A percentile compares a stretch with the other conserved stretches of the same genome.
Conservation (phyloP, 371 early-diverging fungal genomes). For the Saksenaea oblongispora region DNA sequence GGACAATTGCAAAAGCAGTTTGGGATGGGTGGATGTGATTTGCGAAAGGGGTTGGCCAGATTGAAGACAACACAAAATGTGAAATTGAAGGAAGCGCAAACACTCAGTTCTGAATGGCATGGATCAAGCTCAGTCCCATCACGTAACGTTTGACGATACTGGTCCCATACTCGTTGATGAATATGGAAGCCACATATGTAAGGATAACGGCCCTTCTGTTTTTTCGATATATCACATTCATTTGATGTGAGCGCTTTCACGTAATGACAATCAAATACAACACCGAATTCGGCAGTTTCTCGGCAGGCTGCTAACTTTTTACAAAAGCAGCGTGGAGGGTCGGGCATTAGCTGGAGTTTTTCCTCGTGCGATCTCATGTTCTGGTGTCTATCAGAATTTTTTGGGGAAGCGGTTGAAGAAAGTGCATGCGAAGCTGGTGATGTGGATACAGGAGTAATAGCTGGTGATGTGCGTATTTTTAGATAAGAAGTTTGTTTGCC, state of each 20-base stretch:
- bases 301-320: constrained; percentile 21
- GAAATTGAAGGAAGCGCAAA: constrained; percentile 46
- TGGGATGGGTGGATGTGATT: constrained; percentile 3
- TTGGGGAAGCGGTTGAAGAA: neutral
- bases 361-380: neutral
- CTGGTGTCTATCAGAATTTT: neutral
- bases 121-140: constrained; percentile 11
- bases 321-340: constrained; percentile 40
- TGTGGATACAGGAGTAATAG: neutral
- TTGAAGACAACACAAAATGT: constrained; percentile 45
- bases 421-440: neutral
- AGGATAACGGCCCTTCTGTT: neutral
- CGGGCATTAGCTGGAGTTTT: constrained; percentile 14
- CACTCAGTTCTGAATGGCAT: constrained; percentile 31
- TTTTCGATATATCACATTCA: neutral
- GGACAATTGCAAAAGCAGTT: constrained; percentile 19
- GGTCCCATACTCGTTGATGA: constrained; percentile 38
- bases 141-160: constrained; percentile 15
- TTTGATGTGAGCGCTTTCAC: neutral
- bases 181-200: constrained; percentile 51
- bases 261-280: constrained; percentile 35
- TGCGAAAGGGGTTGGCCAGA: constrained; percentile 18
- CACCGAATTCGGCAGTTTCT: constrained; percentile 24
- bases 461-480: no score
- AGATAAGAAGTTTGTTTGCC: neutral